A percentile compares a stretch with the other conserved stretches of the same genome.
phyloP scores from a whole-genome alignment of 768 basidiomycete species.

The Phanerodontia chrysosporium region DNA sequence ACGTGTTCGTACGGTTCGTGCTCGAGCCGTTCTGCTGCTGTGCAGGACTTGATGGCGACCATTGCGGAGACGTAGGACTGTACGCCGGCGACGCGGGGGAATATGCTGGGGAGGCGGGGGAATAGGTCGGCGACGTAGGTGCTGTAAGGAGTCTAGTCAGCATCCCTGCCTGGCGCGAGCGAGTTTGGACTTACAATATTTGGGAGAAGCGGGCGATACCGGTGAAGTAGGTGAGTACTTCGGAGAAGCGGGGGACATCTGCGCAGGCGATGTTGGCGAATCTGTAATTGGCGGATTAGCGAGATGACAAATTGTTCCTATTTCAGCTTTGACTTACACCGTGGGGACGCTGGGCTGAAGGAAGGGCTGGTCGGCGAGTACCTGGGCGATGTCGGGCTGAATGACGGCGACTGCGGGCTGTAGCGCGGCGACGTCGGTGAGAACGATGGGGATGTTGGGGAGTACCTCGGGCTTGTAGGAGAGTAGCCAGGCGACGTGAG shows the following conservation, averaged over 20 bases:
- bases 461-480: constrained; percentile 76
- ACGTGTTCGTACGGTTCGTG: constrained; percentile 36
- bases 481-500: constrained; percentile 73
- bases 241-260: constrained; percentile 86
- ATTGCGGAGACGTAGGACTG: constrained; percentile 80
- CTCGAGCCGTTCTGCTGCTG: constrained; percentile 38
- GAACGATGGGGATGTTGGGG: constrained; percentile 85
- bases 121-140: constrained; percentile 84
- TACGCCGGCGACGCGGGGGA: constrained; percentile 86
- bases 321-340: constrained; percentile 53
- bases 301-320: constrained; percentile 10
- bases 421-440: constrained; percentile 87
- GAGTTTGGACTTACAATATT: constrained; percentile 67
- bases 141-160: constrained; percentile 37
- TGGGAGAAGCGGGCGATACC: constrained; percentile 88
- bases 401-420: constrained; percentile 86
- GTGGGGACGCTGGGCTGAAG: constrained; percentile 91
- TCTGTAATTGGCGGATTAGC: constrained; percentile 40
- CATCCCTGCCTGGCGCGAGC: constrained; percentile 10
- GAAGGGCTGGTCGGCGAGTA: constrained; percentile 90
- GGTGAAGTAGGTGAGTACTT: constrained; percentile 94
- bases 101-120: constrained; percentile 81
- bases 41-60: constrained; percentile 80
- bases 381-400: constrained; percentile 86
- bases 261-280: constrained; percentile 79